Base-by-base conservation (phyloP, 176 grass and related monocot genomes). In the Paspalum vaginatum region DNA sequence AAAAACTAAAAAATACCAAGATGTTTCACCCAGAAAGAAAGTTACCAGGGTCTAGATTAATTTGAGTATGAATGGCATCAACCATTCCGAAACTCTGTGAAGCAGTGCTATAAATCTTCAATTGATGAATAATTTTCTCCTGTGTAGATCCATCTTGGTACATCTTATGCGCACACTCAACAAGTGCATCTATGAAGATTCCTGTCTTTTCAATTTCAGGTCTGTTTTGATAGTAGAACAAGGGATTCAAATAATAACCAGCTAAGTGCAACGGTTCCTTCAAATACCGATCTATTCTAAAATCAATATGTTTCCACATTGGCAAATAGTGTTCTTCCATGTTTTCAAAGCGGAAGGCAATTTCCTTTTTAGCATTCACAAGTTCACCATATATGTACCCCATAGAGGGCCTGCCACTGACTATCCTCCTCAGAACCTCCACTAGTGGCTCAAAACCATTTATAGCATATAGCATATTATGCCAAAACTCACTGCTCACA, bases 181-280 rank as follows among this genome's bases (percentile, higher is more conserved):
- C 10, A 59, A 75, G 18, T 44, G 53, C 72, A 24, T 58, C 20
- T 75, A 2, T 75, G 38, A 58, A 75, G 0, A 74, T 55, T 75
- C 41, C 38, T 20, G 55, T 21, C 2, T 43, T 75, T 5, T 75
- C 72, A 16, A 44, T 57, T 42, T 58, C 38, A 44, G 24, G 15
- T 59, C 8, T 59, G 53, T 75, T 43, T 24, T 75, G 20, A 21
- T 58, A 75, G 72, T 56, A 74, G 32, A 57, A 74, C 18, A 43
- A 43, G 12, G 72, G 72, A 44, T 75, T 75, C 38, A 58, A 44
- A 75, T 58, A 75, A 43, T 44, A 42, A 75, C 52, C 38, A 59
- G 53, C 53, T 42, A 75, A 59, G 38, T 75, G 53, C 72, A 75
- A 59, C 44, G 53, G 39, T 25, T 6, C 25, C n/a, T 59, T 59